A percentile compares a stretch with the other conserved stretches of the same genome.
Evolutionary conservation across 805 yeast species (phyloP).

Genomic region (Barnettozyma sucrosica): DNA sequence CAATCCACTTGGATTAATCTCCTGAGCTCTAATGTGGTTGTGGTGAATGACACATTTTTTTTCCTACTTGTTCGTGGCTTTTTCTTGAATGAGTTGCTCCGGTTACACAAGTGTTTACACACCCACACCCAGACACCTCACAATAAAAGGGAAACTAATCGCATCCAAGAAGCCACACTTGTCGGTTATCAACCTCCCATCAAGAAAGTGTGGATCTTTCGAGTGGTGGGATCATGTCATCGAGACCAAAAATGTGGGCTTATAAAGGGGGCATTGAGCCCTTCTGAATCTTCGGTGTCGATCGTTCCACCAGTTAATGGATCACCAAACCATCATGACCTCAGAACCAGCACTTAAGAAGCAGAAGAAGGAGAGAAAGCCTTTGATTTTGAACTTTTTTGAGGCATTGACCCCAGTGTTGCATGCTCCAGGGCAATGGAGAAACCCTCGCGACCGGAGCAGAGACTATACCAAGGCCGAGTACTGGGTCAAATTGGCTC

Average conservation of each 20-base stretch:
- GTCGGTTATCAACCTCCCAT: not conserved
- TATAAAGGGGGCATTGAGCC: not conserved
- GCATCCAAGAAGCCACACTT: not conserved
- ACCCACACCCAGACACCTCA: not conserved
- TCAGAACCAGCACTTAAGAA: not conserved
- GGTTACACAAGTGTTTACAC: too few species aligned
- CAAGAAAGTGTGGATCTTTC: not conserved
- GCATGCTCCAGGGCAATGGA: conserved; percentile 27
- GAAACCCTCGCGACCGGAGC: conserved; percentile 24
- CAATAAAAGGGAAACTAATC: too few species aligned
- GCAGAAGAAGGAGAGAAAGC: conserved; percentile 7
- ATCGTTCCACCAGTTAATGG: too few species aligned
- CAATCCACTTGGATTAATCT: too few species aligned
- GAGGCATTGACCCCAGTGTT: conserved; percentile 23
- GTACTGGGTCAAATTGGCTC: conserved; percentile 37
- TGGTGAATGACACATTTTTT: not conserved
- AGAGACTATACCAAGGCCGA: conserved; percentile 25
- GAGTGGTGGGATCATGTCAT: not conserved
- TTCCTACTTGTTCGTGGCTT: not conserved
- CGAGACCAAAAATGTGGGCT: not conserved
- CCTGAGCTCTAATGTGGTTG: too few species aligned
- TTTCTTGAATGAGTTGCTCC: too few species aligned
- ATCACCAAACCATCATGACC: not conserved
- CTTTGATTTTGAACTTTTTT: conserved; percentile 23
- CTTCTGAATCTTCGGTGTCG: not conserved